phyloP scores from a whole-genome alignment of 257 asterid species.

The Fraxinus excelsior region DNA sequence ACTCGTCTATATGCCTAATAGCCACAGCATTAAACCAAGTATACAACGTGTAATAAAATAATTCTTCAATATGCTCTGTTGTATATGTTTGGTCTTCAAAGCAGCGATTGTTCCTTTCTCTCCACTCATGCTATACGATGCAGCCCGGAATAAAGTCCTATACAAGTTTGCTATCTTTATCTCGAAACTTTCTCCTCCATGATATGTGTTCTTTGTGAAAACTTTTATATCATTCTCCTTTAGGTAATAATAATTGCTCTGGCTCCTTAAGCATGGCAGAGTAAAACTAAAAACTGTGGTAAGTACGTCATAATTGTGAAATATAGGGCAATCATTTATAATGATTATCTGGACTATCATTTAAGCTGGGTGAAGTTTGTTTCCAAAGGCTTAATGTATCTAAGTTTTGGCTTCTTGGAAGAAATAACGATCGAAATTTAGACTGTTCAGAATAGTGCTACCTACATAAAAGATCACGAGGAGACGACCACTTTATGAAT shows the following conservation, averaged over 20 bases:
- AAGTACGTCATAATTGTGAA: not conserved
- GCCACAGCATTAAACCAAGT: no score
- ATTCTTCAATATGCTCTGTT: no score
- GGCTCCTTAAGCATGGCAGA: not conserved
- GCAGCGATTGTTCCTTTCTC: no score
- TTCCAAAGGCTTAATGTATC: not conserved
- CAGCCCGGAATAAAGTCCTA: no score
- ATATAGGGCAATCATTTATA: not conserved
- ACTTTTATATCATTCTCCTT: not conserved
- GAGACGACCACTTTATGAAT: not conserved
- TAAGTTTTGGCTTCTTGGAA: not conserved
- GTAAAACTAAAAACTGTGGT: not conserved
- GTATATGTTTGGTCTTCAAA: no score
- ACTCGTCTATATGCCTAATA: no score
- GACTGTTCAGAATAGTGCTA: not conserved
- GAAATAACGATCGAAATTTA: not conserved
- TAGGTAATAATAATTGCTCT: not conserved
- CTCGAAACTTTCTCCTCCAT: no score
- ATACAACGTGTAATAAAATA: no score
- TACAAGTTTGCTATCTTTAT: no score
- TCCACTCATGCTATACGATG: no score
- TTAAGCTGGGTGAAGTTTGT: not conserved
- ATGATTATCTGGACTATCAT: not conserved
- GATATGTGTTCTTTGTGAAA: not conserved
- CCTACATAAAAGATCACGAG: not conserved